These are phyloP conservation scores for Fraxinus excelsior DNA, from an alignment of 257 asterid species.

Conservation along the genomic window DNA sequence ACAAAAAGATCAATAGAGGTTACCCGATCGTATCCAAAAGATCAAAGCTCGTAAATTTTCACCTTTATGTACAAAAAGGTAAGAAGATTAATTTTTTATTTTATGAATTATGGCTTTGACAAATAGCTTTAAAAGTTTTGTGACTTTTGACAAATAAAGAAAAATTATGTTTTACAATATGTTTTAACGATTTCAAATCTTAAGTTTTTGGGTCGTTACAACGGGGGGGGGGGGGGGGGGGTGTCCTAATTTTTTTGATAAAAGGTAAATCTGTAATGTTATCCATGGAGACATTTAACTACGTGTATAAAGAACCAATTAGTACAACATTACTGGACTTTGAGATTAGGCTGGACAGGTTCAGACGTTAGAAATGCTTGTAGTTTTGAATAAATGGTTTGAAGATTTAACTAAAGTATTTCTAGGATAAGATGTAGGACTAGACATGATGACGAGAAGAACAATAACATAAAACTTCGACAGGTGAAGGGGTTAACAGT, in stretches of 20 bases:
- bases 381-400: not conserved
- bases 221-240: not conserved
- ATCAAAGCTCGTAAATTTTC: not conserved
- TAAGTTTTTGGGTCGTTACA: too few relatives aligned
- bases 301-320: not conserved
- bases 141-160: too few relatives aligned
- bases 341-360: not conserved
- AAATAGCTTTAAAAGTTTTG: too few relatives aligned
- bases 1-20: not conserved
- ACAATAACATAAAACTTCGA: not conserved
- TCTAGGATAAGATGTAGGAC: not conserved
- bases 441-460: constrained; percentile 11
- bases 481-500: not conserved
- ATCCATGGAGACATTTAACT: not conserved
- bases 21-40: not conserved
- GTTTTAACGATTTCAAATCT: too few relatives aligned
- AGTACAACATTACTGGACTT: not conserved
- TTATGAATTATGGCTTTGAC: too few relatives aligned
- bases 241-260: not conserved
- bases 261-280: not conserved
- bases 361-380: not conserved
- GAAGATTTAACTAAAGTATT: not conserved
- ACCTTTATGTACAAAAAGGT: constrained; percentile 10
- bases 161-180: too few relatives aligned
- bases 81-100: not conserved